Evolutionary conservation across 371 early-diverging fungal genomes (phyloP), one percentile per base, ranked within the genome.

Genomic region (Quaeritorhiza haematococci): DNA sequence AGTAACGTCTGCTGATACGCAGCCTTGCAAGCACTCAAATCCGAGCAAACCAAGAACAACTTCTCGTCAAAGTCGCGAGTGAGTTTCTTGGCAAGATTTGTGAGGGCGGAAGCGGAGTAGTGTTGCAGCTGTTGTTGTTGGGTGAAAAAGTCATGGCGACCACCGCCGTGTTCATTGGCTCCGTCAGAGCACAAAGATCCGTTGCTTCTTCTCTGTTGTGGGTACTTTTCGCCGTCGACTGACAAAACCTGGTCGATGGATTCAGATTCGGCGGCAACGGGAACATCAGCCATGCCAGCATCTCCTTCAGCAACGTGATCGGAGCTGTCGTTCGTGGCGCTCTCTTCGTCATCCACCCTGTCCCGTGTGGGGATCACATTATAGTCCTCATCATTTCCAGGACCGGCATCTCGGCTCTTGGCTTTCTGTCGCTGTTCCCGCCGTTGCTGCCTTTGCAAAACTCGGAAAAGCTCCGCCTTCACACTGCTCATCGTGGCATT

Each of bases 41-140:
- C 75, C 3, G 64, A 59, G 29, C 66, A 66, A 3, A 77, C 44
- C 19, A 67, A 38, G 59, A 59, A 73, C 34, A 77, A 63, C 63
- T 77, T 77, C 49, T 74, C 73, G 58, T 77, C 78, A 56, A 69
- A 70, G 7, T 74, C 73, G 27, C 68, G 38, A 1, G 65, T 43
- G 24, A 73, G 56, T 29, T 47, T 49, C 30, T 55, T 29, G 3
- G 54, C 13, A 17, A 60, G 45, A 6, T 24, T 33, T n/a, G n/a
- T n/a, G n/a, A n/a, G n/a, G n/a, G n/a, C n/a, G n/a, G n/a, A n/a
- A n/a, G n/a, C n/a, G n/a, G n/a, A n/a, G n/a, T n/a, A n/a, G n/a
- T n/a, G n/a, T n/a, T 38, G 38, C 38, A 38, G 13, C 38, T 38
- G 38, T 38, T 38, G 38, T 13, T 38, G 13, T 38, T 38, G 38